Evolutionary conservation across 352 stramenopile species (phyloP), one percentile per base, ranked within the genome.

Genomic region (Globisporangium paddicum): DNA sequence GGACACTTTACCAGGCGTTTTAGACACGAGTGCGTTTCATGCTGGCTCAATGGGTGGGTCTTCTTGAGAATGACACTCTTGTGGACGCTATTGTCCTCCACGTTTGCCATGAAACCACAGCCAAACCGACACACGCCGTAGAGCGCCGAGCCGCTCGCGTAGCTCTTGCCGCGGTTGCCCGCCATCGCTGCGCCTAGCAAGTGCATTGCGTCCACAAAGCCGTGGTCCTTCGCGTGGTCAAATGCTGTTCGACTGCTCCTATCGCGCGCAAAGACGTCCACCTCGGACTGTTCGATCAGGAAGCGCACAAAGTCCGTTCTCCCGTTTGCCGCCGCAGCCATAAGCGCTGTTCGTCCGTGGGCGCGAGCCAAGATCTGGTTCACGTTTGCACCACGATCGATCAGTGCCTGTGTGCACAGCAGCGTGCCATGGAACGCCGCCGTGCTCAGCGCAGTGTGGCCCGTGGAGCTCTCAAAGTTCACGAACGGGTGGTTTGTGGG

Each of bases 111-210:
- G 54, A 87, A 78, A 5, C 80, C 76, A 21, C 80, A 90, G 18
- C 78, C 80, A 76, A 77, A 87, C 34, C 83, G 83, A 44, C 80
- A 90, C 0, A 87, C 69, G 0, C 75, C 71, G 28, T 75, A 82
- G 16, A 85, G 41, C 6, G 68, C 76, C 13, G 71, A 84, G 19
- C 62, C 46, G 13, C 62, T 70, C 23, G 60, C 62, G 32, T 78
- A 73, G 8, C 76, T 65, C 13, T 68, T 62, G 5, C 64, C 71
- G 21, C 67, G 76, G 19, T 67, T 72, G 2, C 76, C 78, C 19
- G 58, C 65, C 69, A 83, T 82, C 18, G 79, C 79, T 6, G 65
- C 69, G 26, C 64, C 67, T 13, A 89, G 30, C n/a, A 86, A 18
- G 5, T 66, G 55, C 32, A 75, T 61, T 9, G 66, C 62, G 3